These are phyloP conservation scores for Penicillium robsamsonii DNA, from an alignment of 495 filamentous ascomycete genomes.

Conservation along the genomic window DNA sequence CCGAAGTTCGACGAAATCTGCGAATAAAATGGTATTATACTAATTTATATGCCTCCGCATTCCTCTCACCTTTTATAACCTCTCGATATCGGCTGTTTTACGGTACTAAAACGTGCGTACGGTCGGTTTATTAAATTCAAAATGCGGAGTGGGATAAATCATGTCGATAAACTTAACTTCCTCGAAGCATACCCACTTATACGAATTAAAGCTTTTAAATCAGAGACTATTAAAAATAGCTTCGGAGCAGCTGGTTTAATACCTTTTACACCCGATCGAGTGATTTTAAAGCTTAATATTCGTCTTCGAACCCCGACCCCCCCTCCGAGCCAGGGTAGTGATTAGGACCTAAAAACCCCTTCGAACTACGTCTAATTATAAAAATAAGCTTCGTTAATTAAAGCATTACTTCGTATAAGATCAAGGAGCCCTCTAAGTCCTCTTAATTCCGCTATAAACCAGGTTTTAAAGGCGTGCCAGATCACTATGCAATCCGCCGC, in stretches of 20 bases:
- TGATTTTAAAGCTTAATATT: no score
- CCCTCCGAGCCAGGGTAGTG: conserved; percentile 7
- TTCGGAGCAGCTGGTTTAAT: conserved; percentile 8
- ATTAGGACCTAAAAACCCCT: no score
- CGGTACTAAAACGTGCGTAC: not conserved
- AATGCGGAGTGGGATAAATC: conserved; percentile 3
- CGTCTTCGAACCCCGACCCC: no score
- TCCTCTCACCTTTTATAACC: no score
- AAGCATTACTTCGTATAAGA: conserved; percentile 2
- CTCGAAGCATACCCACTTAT: not conserved
- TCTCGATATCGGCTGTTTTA: not conserved
- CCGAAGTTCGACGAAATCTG: no score
- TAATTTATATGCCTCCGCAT: no score
- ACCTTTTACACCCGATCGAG: conserved; percentile 5
- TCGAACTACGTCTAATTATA: no score
- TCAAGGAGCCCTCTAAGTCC: not conserved
- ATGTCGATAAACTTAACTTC: conserved; percentile 13
- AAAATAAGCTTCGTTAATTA: conserved; percentile 10
- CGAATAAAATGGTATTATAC: no score
- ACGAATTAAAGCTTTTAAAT: conserved; percentile 2
- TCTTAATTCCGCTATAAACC: conserved; percentile 1
- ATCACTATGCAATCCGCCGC: not conserved
- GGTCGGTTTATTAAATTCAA: not conserved
- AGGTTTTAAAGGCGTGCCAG: conserved; percentile 5
- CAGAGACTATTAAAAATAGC: conserved; percentile 7